Evolutionary conservation across 2,329 filamentous ascomycete genomes (phyloP).

Genomic region (Arachnopeziza araneosa): DNA sequence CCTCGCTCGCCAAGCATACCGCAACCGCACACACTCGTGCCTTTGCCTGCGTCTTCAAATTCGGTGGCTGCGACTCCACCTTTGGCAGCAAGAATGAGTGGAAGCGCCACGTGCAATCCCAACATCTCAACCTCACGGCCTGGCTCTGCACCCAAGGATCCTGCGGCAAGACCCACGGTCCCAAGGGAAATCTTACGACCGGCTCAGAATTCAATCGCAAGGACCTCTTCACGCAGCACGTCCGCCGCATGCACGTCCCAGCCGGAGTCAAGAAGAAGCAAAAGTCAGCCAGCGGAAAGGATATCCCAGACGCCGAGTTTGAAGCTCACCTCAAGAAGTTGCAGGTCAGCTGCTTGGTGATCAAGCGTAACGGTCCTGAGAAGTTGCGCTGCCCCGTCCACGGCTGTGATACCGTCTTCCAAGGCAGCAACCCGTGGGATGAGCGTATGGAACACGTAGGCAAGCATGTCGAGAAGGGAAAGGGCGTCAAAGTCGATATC

Average conservation of each 20-base stretch:
- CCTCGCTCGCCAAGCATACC: conserved; percentile 41
- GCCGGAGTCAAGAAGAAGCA: conserved; percentile 34
- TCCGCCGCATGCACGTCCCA: conserved; percentile 75
- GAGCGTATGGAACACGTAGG: conserved; percentile 84
- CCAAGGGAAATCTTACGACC: neutral
- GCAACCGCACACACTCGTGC: conserved; percentile 46
- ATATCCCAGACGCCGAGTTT: conserved; percentile 35
- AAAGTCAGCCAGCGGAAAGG: neutral
- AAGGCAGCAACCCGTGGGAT: conserved; percentile 65
- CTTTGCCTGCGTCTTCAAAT: conserved; percentile 73
- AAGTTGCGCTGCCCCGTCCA: conserved; percentile 55
- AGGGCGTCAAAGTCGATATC: conserved; percentile 11
- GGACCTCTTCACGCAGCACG: conserved; percentile 84
- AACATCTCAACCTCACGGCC: conserved; percentile 70
- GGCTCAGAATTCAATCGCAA: conserved; percentile 69
- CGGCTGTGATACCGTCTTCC: conserved; percentile 56
- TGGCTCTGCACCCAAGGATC: conserved; percentile 59
- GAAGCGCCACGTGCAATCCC: conserved; percentile 80
- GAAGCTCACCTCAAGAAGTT: conserved; percentile 51
- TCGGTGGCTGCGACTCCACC: conserved; percentile 66
- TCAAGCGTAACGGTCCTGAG: conserved; percentile 56
- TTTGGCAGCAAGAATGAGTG: conserved; percentile 89
- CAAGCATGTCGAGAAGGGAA: conserved; percentile 62
- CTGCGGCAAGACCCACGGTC: conserved; percentile 15
- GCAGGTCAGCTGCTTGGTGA: conserved; percentile 52